Conservation (phyloP, 306 rosid species). For the Delonix regia region DNA sequence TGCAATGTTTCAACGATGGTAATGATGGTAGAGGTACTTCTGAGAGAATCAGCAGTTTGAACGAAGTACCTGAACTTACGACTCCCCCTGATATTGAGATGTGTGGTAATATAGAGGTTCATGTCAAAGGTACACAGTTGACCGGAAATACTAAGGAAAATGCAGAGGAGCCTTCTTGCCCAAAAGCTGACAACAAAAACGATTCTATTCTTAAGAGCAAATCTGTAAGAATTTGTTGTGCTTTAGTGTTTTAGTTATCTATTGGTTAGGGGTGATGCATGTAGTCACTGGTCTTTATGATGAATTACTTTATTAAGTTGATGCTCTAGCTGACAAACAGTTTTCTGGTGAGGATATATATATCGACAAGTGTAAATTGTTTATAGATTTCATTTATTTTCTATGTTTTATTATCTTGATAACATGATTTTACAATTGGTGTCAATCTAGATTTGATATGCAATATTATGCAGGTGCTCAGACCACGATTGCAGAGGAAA, state of each 20-base stretch:
- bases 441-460: slow-evolving; percentile 16
- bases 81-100: slow-evolving; percentile 48
- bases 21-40: neutral
- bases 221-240: slow-evolving; percentile 39
- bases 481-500: slow-evolving; percentile 58
- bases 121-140: neutral
- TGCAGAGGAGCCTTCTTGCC: slow-evolving; percentile 10
- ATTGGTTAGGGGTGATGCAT: neutral
- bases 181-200: slow-evolving; percentile 10
- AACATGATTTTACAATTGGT: neutral
- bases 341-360: neutral
- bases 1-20: slow-evolving; percentile 2
- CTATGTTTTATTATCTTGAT: neutral
- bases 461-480: slow-evolving; percentile 52
- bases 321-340: neutral
- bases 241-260: neutral
- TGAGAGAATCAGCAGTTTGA: slow-evolving; percentile 13
- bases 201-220: slow-evolving; percentile 35
- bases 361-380: neutral
- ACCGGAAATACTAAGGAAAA: neutral
- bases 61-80: slow-evolving; percentile 26
- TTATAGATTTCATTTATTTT: neutral
- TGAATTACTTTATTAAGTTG: neutral
- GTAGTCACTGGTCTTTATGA: neutral
- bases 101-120: neutral